Conservation (phyloP, 139 green algal genomes). For the Asterochloris sp. region DNA sequence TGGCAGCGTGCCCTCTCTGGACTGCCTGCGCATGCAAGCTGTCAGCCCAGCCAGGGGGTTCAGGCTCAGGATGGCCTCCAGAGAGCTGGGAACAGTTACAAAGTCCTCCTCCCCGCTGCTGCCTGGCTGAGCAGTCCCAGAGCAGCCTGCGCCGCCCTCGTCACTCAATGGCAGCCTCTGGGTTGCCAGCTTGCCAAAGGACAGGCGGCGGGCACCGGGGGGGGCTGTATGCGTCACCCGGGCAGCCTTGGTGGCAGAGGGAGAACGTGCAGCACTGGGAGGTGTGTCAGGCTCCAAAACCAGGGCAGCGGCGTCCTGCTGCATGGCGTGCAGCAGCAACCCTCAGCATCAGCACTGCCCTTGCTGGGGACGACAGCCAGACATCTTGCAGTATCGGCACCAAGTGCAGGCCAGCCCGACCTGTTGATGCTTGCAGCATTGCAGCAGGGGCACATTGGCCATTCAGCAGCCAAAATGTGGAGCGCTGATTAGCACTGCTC, state of each 20-base stretch:
- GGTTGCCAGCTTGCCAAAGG: not conserved
- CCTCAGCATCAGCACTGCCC: not conserved
- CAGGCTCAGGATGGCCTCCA: too few relatives aligned
- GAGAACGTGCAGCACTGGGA: too few relatives aligned
- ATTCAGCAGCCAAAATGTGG: not conserved
- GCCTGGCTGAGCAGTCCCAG: not conserved
- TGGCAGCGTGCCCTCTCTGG: conserved; percentile 5
- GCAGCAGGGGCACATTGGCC: not conserved
- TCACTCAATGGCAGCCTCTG: not conserved
- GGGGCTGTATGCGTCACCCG: not conserved
- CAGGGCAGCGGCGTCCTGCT: not conserved
- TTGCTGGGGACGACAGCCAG: not conserved
- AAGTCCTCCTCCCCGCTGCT: not conserved
- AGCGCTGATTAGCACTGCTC: not conserved
- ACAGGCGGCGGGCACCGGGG: conserved; percentile 8
- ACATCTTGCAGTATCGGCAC: not conserved
- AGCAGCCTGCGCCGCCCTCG: not conserved
- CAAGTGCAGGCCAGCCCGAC: not conserved
- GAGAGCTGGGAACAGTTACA: not conserved
- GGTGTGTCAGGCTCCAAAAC: not conserved
- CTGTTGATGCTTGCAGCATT: not conserved
- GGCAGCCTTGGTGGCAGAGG: not conserved
- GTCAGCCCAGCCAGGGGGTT: conserved; percentile 1
- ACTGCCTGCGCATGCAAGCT: conserved; percentile 5
- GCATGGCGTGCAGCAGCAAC: not conserved